Percentiles rank a stretch among this genome's conserved stretches.
Conservation (phyloP, 2,329 filamentous ascomycete species). For the Xylaria sp. region DNA sequence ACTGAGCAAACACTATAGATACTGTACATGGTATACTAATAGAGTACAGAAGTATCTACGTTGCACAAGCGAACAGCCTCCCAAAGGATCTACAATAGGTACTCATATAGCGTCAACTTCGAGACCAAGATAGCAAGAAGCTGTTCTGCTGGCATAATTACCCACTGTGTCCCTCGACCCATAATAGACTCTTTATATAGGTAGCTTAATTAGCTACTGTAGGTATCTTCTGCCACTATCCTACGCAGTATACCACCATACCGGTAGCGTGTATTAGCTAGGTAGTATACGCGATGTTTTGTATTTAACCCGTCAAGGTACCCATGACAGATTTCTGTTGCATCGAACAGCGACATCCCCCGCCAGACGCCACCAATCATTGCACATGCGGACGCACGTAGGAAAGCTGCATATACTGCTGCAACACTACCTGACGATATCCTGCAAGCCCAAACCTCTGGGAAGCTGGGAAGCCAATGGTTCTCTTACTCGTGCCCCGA, state of each 20-base stretch:
- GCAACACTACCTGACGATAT: slow-evolving; percentile 32
- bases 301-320: slow-evolving; percentile 27
- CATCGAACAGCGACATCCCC: slow-evolving; percentile 14
- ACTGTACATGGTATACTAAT: neutral
- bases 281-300: slow-evolving; percentile 1
- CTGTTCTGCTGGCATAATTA: neutral
- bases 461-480: slow-evolving; percentile 34
- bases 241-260: neutral
- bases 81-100: no score
- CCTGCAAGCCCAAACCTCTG: slow-evolving; percentile 34
- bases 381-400: slow-evolving; percentile 12
- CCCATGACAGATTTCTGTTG: neutral
- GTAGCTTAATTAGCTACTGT: neutral
- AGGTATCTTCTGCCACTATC: neutral
- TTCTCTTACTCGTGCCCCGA: neutral
- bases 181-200: neutral
- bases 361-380: slow-evolving; percentile 23
- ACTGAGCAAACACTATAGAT: neutral
- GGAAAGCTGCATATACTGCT: slow-evolving; percentile 25
- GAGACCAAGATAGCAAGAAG: neutral
- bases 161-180: neutral
- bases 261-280: neutral
- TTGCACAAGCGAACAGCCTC: neutral
- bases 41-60: neutral
- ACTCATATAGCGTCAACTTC: neutral